A percentile compares a stretch with the other conserved stretches of the same genome.
These are phyloP conservation scores for Angophora floribunda DNA, from an alignment of 345 rosid genomes.

Conservation along the genomic window DNA sequence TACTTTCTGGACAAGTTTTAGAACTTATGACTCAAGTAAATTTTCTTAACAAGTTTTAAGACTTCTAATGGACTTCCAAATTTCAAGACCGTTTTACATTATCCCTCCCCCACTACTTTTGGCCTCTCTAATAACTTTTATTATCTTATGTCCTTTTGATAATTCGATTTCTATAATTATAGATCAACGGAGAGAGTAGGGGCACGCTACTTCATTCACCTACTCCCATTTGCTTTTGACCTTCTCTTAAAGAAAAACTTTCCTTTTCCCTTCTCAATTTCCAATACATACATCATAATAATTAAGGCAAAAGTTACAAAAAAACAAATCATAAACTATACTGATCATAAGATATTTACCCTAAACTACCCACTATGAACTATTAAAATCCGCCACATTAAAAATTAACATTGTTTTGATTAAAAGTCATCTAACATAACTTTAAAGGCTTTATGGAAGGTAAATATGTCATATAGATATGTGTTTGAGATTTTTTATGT, in stretches of 20 bases:
- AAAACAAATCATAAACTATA: not conserved
- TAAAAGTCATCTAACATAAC: too few species aligned
- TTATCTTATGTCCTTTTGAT: too few species aligned
- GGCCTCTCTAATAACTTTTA: not conserved
- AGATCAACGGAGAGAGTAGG: not conserved
- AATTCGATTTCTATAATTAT: not conserved
- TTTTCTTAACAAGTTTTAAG: too few species aligned
- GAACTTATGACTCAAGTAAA: too few species aligned
- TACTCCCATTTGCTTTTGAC: not conserved
- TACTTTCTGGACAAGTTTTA: too few species aligned
- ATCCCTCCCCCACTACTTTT: not conserved
- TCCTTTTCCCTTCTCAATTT: not conserved
- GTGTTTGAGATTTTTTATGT: accelerated
- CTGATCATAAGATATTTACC: not conserved
- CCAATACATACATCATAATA: not conserved
- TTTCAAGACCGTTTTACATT: not conserved
- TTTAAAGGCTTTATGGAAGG: too few species aligned
- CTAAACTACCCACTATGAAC: too few species aligned
- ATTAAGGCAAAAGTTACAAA: not conserved
- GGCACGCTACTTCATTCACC: not conserved
- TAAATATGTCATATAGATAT: too few species aligned
- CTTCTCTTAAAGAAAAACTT: accelerated
- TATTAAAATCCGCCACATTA: too few species aligned
- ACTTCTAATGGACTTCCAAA: too few species aligned
- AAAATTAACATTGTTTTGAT: too few species aligned